Conservation (phyloP, 495 filamentous ascomycete genomes). For the Terfezia boudieri region DNA sequence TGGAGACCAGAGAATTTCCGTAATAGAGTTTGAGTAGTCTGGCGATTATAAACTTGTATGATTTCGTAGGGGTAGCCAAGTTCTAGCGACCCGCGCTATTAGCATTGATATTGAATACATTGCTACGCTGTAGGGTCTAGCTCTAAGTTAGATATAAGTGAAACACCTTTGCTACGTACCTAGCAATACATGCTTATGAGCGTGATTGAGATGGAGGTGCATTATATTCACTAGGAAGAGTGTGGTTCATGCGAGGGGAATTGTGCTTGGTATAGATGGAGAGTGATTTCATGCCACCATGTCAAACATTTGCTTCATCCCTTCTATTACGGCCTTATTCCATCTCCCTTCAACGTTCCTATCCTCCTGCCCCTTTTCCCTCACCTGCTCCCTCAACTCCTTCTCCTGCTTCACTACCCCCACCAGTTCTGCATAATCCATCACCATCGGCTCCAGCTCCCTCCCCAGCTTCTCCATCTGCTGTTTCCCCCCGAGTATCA, state of each 20-base stretch:
- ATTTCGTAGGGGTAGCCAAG: too few relatives aligned
- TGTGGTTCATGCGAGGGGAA: neutral
- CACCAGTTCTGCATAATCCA: neutral
- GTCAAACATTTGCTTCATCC: neutral
- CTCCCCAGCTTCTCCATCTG: neutral
- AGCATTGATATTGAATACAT: too few relatives aligned
- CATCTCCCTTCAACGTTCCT: neutral
- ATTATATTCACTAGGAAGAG: neutral
- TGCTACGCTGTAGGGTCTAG: too few relatives aligned
- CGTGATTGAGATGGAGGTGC: neutral
- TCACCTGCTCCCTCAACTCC: neutral
- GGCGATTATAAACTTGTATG: too few relatives aligned
- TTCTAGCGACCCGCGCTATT: too few relatives aligned
- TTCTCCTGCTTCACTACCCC: neutral
- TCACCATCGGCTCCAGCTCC: neutral
- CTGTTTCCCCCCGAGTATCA: neutral
- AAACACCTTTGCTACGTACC: too few relatives aligned
- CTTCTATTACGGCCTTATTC: neutral
- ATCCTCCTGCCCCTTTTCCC: neutral
- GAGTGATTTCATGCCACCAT: neutral
- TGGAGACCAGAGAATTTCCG: too few relatives aligned
- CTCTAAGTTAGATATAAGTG: too few relatives aligned
- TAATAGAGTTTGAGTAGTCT: too few relatives aligned
- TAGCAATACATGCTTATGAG: neutral
- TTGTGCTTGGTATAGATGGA: neutral